Evolutionary conservation across 768 basidiomycete genomes (phyloP).

Genomic region (Pleurotus citrinopileatus): DNA sequence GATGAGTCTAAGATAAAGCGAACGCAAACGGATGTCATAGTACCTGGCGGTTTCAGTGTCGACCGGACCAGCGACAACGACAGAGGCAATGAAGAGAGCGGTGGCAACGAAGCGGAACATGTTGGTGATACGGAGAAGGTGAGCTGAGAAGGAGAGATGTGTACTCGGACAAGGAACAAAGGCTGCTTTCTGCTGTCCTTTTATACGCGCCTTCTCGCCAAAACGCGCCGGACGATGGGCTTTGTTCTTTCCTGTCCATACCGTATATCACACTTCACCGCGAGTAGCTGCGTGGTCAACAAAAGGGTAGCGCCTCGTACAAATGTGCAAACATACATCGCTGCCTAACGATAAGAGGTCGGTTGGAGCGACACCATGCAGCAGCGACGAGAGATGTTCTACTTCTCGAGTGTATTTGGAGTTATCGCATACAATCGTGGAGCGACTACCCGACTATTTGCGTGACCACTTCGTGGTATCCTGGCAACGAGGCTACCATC

Average conservation of each 20-base stretch:
- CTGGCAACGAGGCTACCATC: background rate
- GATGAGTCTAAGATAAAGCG: background rate
- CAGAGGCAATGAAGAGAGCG: conserved; percentile 25
- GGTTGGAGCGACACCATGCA: background rate
- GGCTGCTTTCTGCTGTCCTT: background rate
- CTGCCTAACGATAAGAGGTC: background rate
- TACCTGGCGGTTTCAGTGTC: conserved; percentile 15
- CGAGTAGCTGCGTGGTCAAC: background rate
- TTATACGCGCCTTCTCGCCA: conserved; percentile 3
- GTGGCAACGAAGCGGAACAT: conserved; percentile 16
- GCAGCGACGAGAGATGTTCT: background rate
- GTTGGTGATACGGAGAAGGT: conserved; percentile 15
- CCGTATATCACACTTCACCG: background rate
- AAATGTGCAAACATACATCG: conserved; percentile 1
- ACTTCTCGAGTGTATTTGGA: background rate
- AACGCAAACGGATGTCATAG: conserved; percentile 13
- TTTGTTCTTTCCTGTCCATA: no score
- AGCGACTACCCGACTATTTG: background rate
- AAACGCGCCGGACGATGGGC: background rate
- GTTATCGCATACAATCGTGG: conserved; percentile 5
- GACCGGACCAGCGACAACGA: conserved; percentile 25
- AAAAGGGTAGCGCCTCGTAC: background rate
- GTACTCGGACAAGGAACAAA: background rate
- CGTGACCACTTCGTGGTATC: background rate
- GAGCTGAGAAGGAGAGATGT: background rate